Conservation (phyloP, 164 flowering plant species). For the Nymphaea colorata region DNA sequence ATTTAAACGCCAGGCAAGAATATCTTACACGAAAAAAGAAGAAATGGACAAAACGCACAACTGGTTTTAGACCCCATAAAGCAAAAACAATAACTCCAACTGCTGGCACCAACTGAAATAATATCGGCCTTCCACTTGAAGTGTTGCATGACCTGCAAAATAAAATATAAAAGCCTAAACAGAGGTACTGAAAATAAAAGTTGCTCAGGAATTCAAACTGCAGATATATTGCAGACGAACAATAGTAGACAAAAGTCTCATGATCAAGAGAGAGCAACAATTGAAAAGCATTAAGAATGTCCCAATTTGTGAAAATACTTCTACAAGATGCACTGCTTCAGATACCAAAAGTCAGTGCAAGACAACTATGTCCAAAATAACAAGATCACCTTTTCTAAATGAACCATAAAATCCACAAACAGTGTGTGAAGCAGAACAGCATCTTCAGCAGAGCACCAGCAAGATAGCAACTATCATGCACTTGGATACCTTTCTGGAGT, state of each 20-base stretch:
- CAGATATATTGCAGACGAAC: neutral
- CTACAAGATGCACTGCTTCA: too few species aligned
- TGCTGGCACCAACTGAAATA: slow-evolving; percentile 55
- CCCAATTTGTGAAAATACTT: neutral
- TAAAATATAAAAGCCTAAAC: neutral
- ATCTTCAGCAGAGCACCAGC: neutral
- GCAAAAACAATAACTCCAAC: slow-evolving; percentile 58
- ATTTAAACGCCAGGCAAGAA: neutral
- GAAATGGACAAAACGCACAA: slow-evolving; percentile 47
- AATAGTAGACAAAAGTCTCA: neutral
- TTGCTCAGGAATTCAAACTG: neutral
- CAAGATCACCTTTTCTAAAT: neutral
- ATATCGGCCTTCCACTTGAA: slow-evolving; percentile 32
- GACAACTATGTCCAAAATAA: too few species aligned
- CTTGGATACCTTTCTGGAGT: neutral
- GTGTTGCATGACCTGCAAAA: slow-evolving; percentile 41
- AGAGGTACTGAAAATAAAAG: neutral
- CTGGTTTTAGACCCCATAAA: slow-evolving; percentile 73
- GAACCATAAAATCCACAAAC: neutral
- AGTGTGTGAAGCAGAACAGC: neutral
- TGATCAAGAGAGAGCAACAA: neutral
- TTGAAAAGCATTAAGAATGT: neutral
- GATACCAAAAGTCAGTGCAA: too few species aligned
- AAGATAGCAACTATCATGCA: neutral
- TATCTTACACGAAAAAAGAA: slow-evolving; percentile 43